phyloP scores from a whole-genome alignment of 345 rosid genomes.

The Hevea brasiliensis region DNA sequence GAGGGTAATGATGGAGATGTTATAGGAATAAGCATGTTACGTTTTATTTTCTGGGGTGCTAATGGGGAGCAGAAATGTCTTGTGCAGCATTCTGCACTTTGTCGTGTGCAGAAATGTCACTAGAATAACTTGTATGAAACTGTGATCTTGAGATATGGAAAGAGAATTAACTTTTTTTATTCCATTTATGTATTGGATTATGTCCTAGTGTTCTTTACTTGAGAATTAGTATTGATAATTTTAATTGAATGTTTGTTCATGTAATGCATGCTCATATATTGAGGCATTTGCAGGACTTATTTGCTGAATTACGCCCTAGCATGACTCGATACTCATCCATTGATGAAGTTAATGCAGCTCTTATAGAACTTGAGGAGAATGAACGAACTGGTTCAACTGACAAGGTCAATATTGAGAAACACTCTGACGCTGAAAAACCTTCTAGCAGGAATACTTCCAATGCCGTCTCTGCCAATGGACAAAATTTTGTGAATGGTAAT shows the following conservation, averaged over 20 bases:
- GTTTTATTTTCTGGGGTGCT: neutral
- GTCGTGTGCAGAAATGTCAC: neutral
- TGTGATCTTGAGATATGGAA: neutral
- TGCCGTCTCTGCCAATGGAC: slow-evolving; percentile 50
- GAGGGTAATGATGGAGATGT: neutral
- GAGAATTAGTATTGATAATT: neutral
- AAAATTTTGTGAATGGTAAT: slow-evolving; percentile 41
- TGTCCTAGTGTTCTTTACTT: neutral
- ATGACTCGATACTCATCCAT: slow-evolving; percentile 70
- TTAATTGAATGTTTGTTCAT: neutral
- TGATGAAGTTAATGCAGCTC: slow-evolving; percentile 85
- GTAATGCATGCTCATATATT: slow-evolving; percentile 20
- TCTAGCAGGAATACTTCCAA: slow-evolving; percentile 39
- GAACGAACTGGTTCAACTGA: slow-evolving; percentile 58
- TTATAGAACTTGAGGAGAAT: slow-evolving; percentile 74
- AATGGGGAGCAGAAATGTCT: neutral
- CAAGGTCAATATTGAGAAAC: slow-evolving; percentile 59
- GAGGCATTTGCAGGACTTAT: slow-evolving; percentile 69
- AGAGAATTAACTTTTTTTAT: neutral
- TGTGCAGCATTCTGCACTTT: neutral
- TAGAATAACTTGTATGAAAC: neutral
- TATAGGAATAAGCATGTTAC: neutral
- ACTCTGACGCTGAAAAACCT: slow-evolving; percentile 63
- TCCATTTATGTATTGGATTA: neutral
- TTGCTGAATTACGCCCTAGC: slow-evolving; percentile 84